Evolutionary conservation across 371 early-diverging fungal genomes (phyloP).

Genomic region (Haplosporangium sp.): DNA sequence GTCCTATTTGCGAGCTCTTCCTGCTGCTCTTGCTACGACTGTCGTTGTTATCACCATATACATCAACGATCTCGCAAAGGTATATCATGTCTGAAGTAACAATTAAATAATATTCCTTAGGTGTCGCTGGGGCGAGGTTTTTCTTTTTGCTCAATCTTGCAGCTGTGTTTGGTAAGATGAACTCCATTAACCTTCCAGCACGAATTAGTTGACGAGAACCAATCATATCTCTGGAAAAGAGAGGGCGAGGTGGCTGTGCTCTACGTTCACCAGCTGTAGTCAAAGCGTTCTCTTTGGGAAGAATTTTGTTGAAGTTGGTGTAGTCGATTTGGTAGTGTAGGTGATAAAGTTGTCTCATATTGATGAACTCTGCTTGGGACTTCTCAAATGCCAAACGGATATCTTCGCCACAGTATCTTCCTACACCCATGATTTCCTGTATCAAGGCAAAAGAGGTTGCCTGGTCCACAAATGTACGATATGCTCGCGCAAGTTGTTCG

Average conservation of each 20-base stretch:
- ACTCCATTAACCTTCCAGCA: conserved; percentile 26
- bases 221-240: conserved; percentile 17
- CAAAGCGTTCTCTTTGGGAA: conserved; percentile 39
- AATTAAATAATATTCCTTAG: conserved; percentile 38
- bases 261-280: conserved; percentile 37
- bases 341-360: conserved; percentile 13
- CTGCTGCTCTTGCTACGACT: conserved; percentile 4
- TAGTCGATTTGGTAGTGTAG: conserved; percentile 43
- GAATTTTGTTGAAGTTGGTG: conserved; percentile 9
- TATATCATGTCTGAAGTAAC: conserved; percentile 35
- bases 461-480: conserved; percentile 13
- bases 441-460: conserved; percentile 20
- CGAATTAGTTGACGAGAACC: conserved; percentile 15
- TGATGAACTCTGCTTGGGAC: conserved; percentile 15
- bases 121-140: neutral
- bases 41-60: neutral
- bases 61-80: conserved; percentile 25
- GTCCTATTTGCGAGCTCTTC: conserved; percentile 3
- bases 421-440: conserved; percentile 15
- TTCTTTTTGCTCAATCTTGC: conserved; percentile 17
- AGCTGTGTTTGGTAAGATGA: conserved; percentile 2
- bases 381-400: conserved; percentile 9
- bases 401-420: conserved; percentile 12
- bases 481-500: conserved; percentile 25
- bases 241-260: conserved; percentile 4